Evolutionary conservation across 345 rosid species (phyloP).

Genomic region (Lumnitzera racemosa): DNA sequence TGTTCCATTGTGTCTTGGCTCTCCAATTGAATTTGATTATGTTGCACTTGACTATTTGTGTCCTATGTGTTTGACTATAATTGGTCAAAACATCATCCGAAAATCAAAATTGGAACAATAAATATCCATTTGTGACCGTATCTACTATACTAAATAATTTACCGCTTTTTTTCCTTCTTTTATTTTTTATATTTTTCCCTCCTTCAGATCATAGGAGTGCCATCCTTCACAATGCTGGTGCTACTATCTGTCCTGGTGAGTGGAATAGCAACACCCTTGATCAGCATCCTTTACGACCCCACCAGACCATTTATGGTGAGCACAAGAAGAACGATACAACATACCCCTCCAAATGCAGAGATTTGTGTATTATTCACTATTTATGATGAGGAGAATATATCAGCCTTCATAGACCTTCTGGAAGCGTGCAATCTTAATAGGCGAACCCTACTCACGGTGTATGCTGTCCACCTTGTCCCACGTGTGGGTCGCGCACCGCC

Average conservation of each 20-base stretch:
- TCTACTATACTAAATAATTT: no score
- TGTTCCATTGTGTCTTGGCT: no score
- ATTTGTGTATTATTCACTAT: slow-evolving; percentile 41
- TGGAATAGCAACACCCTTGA: slow-evolving; percentile 31
- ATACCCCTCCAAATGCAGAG: slow-evolving; percentile 37
- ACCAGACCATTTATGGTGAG: slow-evolving; percentile 59
- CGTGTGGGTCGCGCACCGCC: slow-evolving; percentile 54
- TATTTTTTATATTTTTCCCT: no score
- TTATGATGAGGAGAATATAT: slow-evolving; percentile 29
- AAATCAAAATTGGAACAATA: no score
- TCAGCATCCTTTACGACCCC: slow-evolving; percentile 62
- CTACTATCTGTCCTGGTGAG: slow-evolving; percentile 28
- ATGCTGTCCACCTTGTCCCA: slow-evolving; percentile 51
- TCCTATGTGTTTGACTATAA: no score
- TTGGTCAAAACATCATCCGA: no score
- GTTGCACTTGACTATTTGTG: no score
- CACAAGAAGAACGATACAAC: slow-evolving; percentile 68
- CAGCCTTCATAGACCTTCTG: slow-evolving; percentile 41
- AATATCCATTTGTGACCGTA: no score
- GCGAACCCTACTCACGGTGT: slow-evolving; percentile 30
- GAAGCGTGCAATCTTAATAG: slow-evolving; percentile 48
- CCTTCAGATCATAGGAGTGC: slow-evolving; percentile 29
- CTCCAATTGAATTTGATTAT: no score
- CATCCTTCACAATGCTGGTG: slow-evolving; percentile 36
- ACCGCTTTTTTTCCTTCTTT: no score